Conservation (phyloP, 2,329 filamentous ascomycete genomes). For the Alternaria ventricosa region DNA sequence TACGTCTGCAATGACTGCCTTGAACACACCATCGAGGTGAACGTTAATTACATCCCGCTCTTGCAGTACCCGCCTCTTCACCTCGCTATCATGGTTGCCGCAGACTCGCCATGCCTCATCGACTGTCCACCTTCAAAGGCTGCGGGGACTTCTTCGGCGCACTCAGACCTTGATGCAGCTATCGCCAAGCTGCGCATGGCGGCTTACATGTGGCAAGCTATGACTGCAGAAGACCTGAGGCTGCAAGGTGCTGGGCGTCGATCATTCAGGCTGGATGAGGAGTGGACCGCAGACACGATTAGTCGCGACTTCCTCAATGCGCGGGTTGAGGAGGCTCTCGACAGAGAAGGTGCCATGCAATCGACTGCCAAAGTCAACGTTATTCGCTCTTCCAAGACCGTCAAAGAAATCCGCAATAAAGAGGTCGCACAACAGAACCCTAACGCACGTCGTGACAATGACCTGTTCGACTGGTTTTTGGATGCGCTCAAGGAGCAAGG, state of each 20-base stretch:
- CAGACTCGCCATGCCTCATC: constrained; percentile 40
- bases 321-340: constrained; percentile 10
- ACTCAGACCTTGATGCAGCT: constrained; percentile 37
- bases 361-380: constrained; percentile 38
- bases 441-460: constrained; percentile 12
- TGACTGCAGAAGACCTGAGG: constrained; percentile 43
- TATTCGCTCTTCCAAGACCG: constrained; percentile 32
- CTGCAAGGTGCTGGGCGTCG: constrained; percentile 33
- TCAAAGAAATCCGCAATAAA: constrained; percentile 28
- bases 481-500: constrained; percentile 33
- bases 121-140: constrained; percentile 39
- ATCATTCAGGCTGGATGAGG: constrained; percentile 42
- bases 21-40: constrained; percentile 14
- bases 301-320: constrained; percentile 30
- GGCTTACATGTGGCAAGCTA: constrained; percentile 46
- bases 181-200: constrained; percentile 44
- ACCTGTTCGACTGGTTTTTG: constrained; percentile 29
- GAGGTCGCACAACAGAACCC: constrained; percentile 31
- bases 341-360: constrained; percentile 26
- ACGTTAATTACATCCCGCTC: constrained; percentile 37
- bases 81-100: constrained; percentile 42
- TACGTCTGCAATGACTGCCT: constrained; percentile 28
- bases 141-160: constrained; percentile 31
- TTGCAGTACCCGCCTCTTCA: constrained; percentile 43
- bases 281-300: constrained; percentile 34